These are phyloP conservation scores for Aphanomyces euteiches DNA, from an alignment of 352 stramenopile species.

Conservation along the genomic window DNA sequence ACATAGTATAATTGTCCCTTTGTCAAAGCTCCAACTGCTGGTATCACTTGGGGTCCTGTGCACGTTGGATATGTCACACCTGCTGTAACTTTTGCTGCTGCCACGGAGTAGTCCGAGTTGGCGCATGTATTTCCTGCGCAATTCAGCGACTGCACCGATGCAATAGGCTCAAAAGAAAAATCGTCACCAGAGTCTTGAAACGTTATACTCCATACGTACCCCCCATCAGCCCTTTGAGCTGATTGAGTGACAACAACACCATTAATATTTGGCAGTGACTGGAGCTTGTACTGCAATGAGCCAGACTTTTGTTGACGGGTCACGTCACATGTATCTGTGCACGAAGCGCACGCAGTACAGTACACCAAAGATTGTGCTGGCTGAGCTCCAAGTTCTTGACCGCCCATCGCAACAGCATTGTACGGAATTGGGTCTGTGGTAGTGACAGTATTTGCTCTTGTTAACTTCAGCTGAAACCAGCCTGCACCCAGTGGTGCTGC, in stretches of 20 bases:
- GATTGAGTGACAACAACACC: slow-evolving; percentile 72
- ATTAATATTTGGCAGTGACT: slow-evolving; percentile 43
- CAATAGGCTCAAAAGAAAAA: slow-evolving; percentile 50
- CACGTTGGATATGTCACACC: slow-evolving; percentile 75
- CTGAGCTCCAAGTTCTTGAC: slow-evolving; percentile 67
- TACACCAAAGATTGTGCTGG: slow-evolving; percentile 50
- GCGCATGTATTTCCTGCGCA: slow-evolving; percentile 28
- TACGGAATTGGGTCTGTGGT: slow-evolving; percentile 87
- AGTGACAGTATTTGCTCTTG: slow-evolving; percentile 41
- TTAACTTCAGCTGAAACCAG: slow-evolving; percentile 58
- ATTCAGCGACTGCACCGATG: slow-evolving; percentile 35
- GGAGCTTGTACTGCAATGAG: slow-evolving; percentile 70
- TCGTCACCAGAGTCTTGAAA: slow-evolving; percentile 86
- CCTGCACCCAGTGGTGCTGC: slow-evolving; percentile 46
- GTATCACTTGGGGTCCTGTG: slow-evolving; percentile 77
- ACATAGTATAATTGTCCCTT: slow-evolving; percentile 92
- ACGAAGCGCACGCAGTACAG: slow-evolving; percentile 50
- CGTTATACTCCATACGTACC: slow-evolving; percentile 87
- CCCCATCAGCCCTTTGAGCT: slow-evolving; percentile 25
- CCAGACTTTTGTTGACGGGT: slow-evolving; percentile 48
- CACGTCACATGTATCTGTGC: slow-evolving; percentile 40
- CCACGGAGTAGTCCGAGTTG: slow-evolving; percentile 44
- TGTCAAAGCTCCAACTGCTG: slow-evolving; percentile 56
- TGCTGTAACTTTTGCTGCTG: slow-evolving; percentile 53
- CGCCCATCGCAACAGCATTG: slow-evolving; percentile 83